Evolutionary conservation across 306 rosid species (phyloP), one percentile per base, ranked within the genome.

Genomic region (Echinosophora koreensis): DNA sequence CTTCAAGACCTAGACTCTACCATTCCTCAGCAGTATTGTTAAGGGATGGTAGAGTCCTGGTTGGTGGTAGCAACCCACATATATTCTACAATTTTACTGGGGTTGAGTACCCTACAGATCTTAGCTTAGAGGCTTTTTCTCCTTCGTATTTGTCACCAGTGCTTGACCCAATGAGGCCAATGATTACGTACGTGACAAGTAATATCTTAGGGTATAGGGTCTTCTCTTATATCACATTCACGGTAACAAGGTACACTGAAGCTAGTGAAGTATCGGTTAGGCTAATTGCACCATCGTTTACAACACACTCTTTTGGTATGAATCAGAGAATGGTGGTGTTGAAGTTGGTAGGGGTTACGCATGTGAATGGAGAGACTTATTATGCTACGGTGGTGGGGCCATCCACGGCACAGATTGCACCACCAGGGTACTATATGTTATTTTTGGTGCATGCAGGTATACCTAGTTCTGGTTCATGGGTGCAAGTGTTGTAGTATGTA

Each of bases 51-150:
- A 70, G 92, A 22, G 76, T 93, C 17, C 54, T 93, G 37, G 90
- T 90, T 0, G 94, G 96, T 2, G 97, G 97, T 3, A 93, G 96
- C 72, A 93, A 93, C 67, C 97, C 96, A 0, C 94, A 93, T 22
- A 1, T 63, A 6, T 67, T 17, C 27, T 93, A 93, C 67, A 89
- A 79, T 71, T 93, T 90, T 83, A 86, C 88, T 0, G 84, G 80
- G 3, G 96, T 87, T 2, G 77, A 89, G 39, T 90, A 52, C 82
- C 91, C 92, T 0, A 93, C 94, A 0, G 97, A 93, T n/a, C 63
- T 93, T 1, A 93, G 96, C 77, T 73, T 93, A 35, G 96, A 90
- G 73, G 90, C 90, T 0, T 93, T 90, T 72, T 89, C 84, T 0
- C 97, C 97, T 1, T 92, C 96, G 0, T 93, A 93, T 81, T 67